Evolutionary conservation across 164 flowering plant genomes (phyloP).

Genomic region (Magnolia officinalis): DNA sequence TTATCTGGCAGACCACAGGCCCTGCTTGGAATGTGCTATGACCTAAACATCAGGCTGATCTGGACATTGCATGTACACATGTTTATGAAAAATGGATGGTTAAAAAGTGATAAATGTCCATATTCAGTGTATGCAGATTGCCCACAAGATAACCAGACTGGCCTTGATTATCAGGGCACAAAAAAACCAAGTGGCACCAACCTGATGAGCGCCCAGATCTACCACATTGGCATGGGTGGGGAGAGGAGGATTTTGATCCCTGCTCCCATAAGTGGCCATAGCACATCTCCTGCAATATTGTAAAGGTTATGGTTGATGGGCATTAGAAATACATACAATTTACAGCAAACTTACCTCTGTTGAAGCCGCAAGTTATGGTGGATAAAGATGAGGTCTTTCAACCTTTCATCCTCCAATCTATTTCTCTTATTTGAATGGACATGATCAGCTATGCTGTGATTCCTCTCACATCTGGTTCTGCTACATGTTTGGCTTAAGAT

Average conservation of each 20-base stretch:
- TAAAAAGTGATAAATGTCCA: background rate
- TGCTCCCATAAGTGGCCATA: background rate
- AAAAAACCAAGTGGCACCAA: background rate
- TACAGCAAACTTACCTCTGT: constrained; percentile 29
- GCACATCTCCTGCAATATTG: background rate
- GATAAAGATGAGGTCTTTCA: constrained; percentile 56
- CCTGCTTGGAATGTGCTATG: background rate
- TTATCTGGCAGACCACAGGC: background rate
- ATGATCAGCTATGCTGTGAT: constrained; percentile 60
- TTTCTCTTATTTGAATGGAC: constrained; percentile 41
- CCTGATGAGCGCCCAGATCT: background rate
- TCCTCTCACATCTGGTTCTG: constrained; percentile 61
- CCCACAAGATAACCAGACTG: background rate
- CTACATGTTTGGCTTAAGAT: constrained; percentile 82
- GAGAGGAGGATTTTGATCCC: background rate
- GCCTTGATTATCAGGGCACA: background rate
- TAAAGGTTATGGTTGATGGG: background rate
- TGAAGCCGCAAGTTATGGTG: constrained; percentile 66
- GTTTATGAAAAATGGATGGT: background rate
- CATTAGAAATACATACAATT: background rate
- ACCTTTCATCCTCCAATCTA: constrained; percentile 44
- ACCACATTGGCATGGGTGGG: background rate
- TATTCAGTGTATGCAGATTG: background rate
- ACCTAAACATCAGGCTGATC: background rate
- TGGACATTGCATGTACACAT: background rate